Evolutionary conservation across 2,329 filamentous ascomycete species (phyloP).

Genomic region (Cercospora beticola): DNA sequence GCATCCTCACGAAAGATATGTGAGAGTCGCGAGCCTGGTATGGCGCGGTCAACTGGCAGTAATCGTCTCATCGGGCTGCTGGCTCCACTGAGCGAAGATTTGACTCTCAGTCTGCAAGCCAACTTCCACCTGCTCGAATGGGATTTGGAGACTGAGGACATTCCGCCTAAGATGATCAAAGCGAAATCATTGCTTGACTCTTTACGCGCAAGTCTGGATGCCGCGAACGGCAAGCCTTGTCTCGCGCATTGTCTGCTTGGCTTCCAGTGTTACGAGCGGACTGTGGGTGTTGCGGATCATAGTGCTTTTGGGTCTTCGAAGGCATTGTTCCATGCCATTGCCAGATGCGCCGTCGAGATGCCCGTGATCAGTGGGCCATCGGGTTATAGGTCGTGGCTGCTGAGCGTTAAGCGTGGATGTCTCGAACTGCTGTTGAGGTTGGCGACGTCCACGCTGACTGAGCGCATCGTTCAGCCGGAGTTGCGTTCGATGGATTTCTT

Average conservation of each 20-base stretch:
- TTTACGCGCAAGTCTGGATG: slow-evolving; percentile 73
- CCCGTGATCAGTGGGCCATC: slow-evolving; percentile 56
- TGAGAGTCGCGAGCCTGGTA: slow-evolving; percentile 63
- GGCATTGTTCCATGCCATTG: slow-evolving; percentile 80
- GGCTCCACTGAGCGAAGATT: slow-evolving; percentile 52
- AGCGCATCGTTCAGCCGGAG: slow-evolving; percentile 71
- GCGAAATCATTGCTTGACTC: slow-evolving; percentile 76
- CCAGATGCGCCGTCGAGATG: slow-evolving; percentile 49
- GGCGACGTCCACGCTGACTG: slow-evolving; percentile 80
- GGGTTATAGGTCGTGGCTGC: slow-evolving; percentile 43
- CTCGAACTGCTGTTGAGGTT: slow-evolving; percentile 70
- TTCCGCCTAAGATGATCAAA: slow-evolving; percentile 77
- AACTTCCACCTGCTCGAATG: slow-evolving; percentile 80
- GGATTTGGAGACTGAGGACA: slow-evolving; percentile 68
- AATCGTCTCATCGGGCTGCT: slow-evolving; percentile 35
- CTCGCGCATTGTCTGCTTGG: slow-evolving; percentile 89
- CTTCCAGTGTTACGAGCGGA: slow-evolving; percentile 72
- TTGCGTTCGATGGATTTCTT: slow-evolving; percentile 77
- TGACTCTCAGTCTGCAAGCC: slow-evolving; percentile 79
- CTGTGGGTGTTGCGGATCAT: slow-evolving; percentile 65
- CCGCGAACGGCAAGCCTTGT: slow-evolving; percentile 73
- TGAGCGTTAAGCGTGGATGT: slow-evolving; percentile 45
- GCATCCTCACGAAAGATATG: slow-evolving; percentile 80
- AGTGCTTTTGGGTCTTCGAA: slow-evolving; percentile 69
- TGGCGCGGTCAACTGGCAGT: slow-evolving; percentile 44